Conservation (phyloP, 495 filamentous ascomycete genomes). For the Neurospora sp. region DNA sequence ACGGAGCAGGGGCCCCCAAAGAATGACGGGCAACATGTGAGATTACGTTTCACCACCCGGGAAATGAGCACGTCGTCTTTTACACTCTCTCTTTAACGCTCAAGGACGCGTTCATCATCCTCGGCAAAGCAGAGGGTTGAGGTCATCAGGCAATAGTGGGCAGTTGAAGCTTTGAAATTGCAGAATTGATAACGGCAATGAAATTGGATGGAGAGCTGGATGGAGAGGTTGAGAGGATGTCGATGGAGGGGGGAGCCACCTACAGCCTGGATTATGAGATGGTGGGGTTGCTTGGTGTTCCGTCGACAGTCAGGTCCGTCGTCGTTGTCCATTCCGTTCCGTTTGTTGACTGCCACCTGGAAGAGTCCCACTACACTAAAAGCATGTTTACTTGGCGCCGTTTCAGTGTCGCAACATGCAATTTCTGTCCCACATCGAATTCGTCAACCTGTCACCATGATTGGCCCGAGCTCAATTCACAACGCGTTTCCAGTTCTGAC, state of each 20-base stretch:
- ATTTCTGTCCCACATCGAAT: background rate
- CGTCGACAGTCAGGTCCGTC: conserved; percentile 9
- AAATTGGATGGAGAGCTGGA: conserved; percentile 19
- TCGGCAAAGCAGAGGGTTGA: background rate
- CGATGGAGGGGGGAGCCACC: conserved; percentile 7
- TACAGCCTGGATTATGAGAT: background rate
- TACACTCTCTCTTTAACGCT: background rate
- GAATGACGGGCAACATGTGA: background rate
- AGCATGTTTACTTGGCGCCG: background rate
- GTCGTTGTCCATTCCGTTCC: conserved; percentile 6
- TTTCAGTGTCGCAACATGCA: background rate
- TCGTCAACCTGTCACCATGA: background rate
- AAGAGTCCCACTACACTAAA: background rate
- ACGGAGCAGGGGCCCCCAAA: background rate
- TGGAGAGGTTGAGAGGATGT: conserved; percentile 7
- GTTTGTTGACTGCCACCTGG: background rate
- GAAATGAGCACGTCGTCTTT: background rate
- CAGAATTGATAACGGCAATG: background rate
- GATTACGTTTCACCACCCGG: background rate
- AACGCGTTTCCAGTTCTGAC: background rate
- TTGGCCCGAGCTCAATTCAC: background rate
- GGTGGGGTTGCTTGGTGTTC: background rate
- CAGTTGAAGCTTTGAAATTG: background rate
- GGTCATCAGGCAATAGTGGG: background rate
- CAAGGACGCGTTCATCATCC: background rate